Conservation (phyloP, 1,284 basidiomycete species). For the Inonotus obliquus region DNA sequence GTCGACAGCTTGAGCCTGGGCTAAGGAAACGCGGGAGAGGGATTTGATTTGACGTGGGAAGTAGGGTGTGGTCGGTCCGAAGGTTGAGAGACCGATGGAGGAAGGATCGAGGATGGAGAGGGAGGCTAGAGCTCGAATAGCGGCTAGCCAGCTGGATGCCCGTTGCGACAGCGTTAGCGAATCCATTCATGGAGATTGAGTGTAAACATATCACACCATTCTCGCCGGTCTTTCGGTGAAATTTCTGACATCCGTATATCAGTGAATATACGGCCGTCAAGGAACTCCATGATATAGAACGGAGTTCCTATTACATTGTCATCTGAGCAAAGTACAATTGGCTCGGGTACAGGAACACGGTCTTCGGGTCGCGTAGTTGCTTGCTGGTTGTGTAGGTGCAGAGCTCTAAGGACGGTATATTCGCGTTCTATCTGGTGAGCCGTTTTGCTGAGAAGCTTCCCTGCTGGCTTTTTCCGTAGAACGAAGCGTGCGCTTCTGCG, state of each 20-base stretch:
- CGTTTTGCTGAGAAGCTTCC: constrained; percentile 79
- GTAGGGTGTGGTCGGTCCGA: constrained; percentile 77
- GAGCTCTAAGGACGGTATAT: constrained; percentile 73
- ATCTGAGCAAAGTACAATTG: constrained; percentile 83
- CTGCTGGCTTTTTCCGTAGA: constrained; percentile 91
- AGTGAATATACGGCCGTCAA: constrained; percentile 91
- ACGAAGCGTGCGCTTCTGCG: constrained; percentile 67
- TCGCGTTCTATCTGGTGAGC: constrained; percentile 95
- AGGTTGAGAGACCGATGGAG: constrained; percentile 67
- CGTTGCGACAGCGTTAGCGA: background rate
- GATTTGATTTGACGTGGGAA: constrained; percentile 93
- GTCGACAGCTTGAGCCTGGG: constrained; percentile 67
- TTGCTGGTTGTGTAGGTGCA: constrained; percentile 68
- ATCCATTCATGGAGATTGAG: background rate
- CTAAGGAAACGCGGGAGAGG: constrained; percentile 66
- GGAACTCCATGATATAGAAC: constrained; percentile 95
- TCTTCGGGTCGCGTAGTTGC: constrained; percentile 44
- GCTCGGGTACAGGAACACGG: constrained; percentile 81
- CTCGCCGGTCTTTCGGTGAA: constrained; percentile 52
- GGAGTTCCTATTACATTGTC: constrained; percentile 74
- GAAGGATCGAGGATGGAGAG: constrained; percentile 71
- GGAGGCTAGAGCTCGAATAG: constrained; percentile 68
- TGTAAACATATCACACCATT: constrained; percentile 51
- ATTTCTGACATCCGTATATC: constrained; percentile 76
- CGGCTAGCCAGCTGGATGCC: constrained; percentile 65